Evolutionary conservation across 345 rosid species (phyloP), one percentile per base, ranked within the genome.

Genomic region (Balakata baccata): DNA sequence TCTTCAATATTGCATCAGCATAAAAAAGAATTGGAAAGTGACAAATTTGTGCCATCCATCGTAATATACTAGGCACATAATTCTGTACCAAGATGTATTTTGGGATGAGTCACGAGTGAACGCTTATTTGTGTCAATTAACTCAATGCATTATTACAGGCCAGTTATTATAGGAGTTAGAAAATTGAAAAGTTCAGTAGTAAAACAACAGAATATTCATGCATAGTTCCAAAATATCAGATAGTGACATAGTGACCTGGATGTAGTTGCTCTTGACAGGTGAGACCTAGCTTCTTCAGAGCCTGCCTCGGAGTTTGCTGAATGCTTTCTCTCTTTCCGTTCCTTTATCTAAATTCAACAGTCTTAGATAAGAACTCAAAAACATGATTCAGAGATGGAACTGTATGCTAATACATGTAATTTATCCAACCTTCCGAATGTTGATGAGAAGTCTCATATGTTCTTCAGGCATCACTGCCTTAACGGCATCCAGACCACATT

Each of bases 391-490:
- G 5, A 70, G 25, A 63, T 69, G 68, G 39, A 43, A 45, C 11
- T 52, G 43, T 39, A 39, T 16, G 50, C 13, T 71, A 20, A 57
- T 18, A 34, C 5, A 47, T 52, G 14, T 17, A 25, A 29, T 43
- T 64, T 29, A 58, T 78, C 83, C 47, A 69, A 95, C 99, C 97
- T 95, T 95, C 74, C 98, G 86, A 67, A 95, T 89, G 81, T 95
- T 92, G n/a, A 90, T 86, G 38, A 95, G 91, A 70, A 92, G 96
- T 80, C 89, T 94, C 94, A 87, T 90, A 84, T 94, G 98, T 78
- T 92, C 96, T 81, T 88, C 92, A 66, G 98, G 98, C 97, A 95
- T 92, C 75, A 95, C 98, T 34, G 94, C 89, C 86, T 90, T 91
- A 47, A 95, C 98, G 80, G 98, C 98, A 68, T 88, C 94, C 11